Evolutionary conservation across 2,329 filamentous ascomycete species (phyloP), one percentile per base, ranked within the genome.

Genomic region (Penicillium sp.): DNA sequence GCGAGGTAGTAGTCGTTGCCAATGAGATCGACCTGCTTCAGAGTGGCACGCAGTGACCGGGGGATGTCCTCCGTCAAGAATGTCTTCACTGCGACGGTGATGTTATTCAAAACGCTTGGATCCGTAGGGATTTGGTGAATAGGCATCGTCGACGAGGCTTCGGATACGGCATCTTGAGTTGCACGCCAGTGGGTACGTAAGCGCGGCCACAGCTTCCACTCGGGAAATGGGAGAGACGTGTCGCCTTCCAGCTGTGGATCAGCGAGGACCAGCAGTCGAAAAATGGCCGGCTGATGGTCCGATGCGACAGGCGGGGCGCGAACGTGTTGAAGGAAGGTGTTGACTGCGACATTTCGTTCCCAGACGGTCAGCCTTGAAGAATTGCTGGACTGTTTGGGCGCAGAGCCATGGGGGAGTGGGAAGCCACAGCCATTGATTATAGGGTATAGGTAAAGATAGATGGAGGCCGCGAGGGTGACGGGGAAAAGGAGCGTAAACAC

Each of bases 221-320:
- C 66, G 1, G 71, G 66, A 18, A 69, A 64, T 0, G 84, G 86
- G 26, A 96, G 84, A 5, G 88, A 90, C 2, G 86, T 89, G 65
- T 95, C 88, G 59, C 91, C 91, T 71, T 97, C 91, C 46, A 97
- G 80, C 67, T 97, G 91, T 4, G 91, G 91, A 67, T 97, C 91
- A 51, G 87, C 91, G 24, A 97, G 80, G 1, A 90, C 83, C 11
- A 97, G 83, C 3, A 97, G 81, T 49, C 91, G 81, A 63, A 97
- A 95, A 0, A 90, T 88, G 3, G 89, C 88, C 38, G 62, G 57
- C 35, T 57, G 47, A 18, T 43, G 48, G 13, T 53, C 48, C 39
- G 48, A 27, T 24, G 55, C 48, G 4, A 55, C 45, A 29, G 47
- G 41, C 34, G 54, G 35, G 35, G 46, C 25, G 24, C 48, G 36